These are phyloP conservation scores for Talaromyces wortmannii DNA, from an alignment of 495 filamentous ascomycete genomes.

Conservation along the genomic window DNA sequence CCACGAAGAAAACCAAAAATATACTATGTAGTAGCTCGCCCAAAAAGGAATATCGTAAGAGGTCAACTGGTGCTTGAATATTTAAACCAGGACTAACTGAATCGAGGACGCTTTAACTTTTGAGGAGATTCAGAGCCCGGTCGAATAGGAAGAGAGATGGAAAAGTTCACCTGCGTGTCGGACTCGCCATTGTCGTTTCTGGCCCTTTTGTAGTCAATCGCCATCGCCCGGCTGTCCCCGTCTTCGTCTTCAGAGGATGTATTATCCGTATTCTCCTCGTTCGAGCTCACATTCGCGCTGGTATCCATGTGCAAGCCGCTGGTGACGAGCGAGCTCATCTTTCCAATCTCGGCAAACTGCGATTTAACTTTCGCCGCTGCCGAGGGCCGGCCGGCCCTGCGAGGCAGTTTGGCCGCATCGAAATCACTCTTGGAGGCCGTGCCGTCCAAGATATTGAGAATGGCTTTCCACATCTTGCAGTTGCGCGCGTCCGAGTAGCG, in stretches of 20 bases:
- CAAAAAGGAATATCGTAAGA: no score
- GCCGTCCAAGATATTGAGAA: slow-evolving; percentile 34
- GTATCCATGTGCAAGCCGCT: slow-evolving; percentile 8
- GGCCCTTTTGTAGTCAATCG: slow-evolving; percentile 14
- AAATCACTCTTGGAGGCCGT: slow-evolving; percentile 16
- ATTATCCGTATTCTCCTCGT: slow-evolving; percentile 18
- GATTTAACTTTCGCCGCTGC: slow-evolving; percentile 8
- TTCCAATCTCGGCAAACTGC: slow-evolving; percentile 21
- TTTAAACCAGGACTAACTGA: background rate
- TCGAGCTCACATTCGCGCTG: slow-evolving; percentile 3
- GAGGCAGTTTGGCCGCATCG: slow-evolving; percentile 14
- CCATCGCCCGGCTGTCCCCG: slow-evolving; percentile 7
- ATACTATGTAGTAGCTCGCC: no score
- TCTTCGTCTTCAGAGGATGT: slow-evolving; percentile 20
- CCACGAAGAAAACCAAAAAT: no score
- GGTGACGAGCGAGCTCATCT: slow-evolving; percentile 16
- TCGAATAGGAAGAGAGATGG: slow-evolving; percentile 8
- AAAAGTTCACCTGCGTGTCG: slow-evolving; percentile 8
- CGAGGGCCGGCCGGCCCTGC: slow-evolving; percentile 14
- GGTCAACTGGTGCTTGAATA: no score
- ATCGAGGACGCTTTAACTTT: slow-evolving; percentile 1
- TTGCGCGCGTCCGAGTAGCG: slow-evolving; percentile 33
- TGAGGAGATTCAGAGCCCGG: background rate
- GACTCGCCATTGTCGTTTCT: background rate
- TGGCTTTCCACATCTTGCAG: slow-evolving; percentile 35